Evolutionary conservation across 768 basidiomycete species (phyloP), one percentile per base, ranked within the genome.

Genomic region (Agrocybe chaxingu): DNA sequence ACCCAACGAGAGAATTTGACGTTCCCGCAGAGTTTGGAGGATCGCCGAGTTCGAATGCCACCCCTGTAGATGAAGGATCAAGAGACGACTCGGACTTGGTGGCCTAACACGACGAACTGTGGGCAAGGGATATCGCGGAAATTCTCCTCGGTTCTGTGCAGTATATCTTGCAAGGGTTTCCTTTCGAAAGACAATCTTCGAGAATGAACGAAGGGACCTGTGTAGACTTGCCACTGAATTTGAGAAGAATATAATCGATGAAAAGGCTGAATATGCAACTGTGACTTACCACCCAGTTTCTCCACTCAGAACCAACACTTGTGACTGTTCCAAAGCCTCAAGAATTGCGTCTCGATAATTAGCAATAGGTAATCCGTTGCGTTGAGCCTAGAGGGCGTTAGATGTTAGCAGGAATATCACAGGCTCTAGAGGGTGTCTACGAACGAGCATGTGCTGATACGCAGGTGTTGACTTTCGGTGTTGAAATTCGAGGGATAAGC

Each of bases 91-190:
- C 7, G 18, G 12, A 33, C 44, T 45, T 36, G 16, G 10, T 45
- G n/a, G 30, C 29, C 31, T 31, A 24, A 24, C 24, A 24, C 24
- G 24, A 58, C 71, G 18, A 51, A 69, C 93, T 85, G 57, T 96
- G 92, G 0, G 96, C 96, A 6, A 98, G 79, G 0, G 96, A 98
- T 44, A 98, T 90, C 1, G 96, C 95, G 47, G 93, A 95, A 55
- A 98, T 98, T 37, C 96, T 83, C 39, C 96, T 81, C 4, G 96
- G 96, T 62, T 98, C 95, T 4, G 96, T 98, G 57, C 93, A 96
- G 61, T 84, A 92, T 59, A 99, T 89, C 66, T 87, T 96, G 75
- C 92, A 96, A 47, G 79, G 78, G 58, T 76, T 81, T 19, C 95
- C 97, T 53, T 77, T 78, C 4, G 85, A 80, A 16, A 98, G 79